Evolutionary conservation across 1,284 basidiomycete genomes (phyloP).

Genomic region (Rhodotorula sp.): DNA sequence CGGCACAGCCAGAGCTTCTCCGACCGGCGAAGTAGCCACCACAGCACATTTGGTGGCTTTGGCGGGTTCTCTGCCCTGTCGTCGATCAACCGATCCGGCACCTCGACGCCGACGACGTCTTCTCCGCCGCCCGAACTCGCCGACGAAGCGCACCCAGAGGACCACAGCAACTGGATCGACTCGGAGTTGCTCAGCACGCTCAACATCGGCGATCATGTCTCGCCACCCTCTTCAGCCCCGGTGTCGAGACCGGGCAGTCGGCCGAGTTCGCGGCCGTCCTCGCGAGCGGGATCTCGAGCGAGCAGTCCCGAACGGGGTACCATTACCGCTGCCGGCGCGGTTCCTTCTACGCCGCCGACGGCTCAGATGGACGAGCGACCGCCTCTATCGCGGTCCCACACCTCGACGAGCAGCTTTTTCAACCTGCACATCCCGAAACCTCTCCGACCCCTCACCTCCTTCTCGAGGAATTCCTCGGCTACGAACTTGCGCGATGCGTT

Average conservation of each 20-base stretch:
- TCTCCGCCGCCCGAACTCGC: conserved; percentile 15
- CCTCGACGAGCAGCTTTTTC: conserved; percentile 36
- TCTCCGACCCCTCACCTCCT: conserved; percentile 43
- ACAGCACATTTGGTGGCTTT: conserved; percentile 24
- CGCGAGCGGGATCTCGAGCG: conserved; percentile 23
- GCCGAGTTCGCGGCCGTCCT: conserved; percentile 31
- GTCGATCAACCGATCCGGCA: conserved; percentile 14
- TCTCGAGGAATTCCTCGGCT: conserved; percentile 33
- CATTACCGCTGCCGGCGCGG: neutral
- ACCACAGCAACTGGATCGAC: conserved; percentile 68
- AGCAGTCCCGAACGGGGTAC: conserved; percentile 26
- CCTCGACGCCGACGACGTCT: conserved; percentile 6
- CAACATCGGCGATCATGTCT: conserved; percentile 27
- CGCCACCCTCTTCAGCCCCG: conserved; percentile 31
- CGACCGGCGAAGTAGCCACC: neutral
- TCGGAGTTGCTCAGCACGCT: conserved; percentile 73
- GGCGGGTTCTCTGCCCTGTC: conserved; percentile 20
- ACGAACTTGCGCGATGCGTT: conserved; percentile 24
- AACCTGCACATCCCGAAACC: conserved; percentile 45
- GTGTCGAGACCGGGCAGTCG: conserved; percentile 25
- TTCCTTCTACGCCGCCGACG: conserved; percentile 9
- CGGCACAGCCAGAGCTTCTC: conserved; percentile 11
- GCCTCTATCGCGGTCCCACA: conserved; percentile 11
- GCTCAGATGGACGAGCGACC: conserved; percentile 13
- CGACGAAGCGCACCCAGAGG: conserved; percentile 47